These are phyloP conservation scores for Heterobasidion irregulare DNA, from an alignment of 1,284 basidiomycete species.

Conservation along the genomic window DNA sequence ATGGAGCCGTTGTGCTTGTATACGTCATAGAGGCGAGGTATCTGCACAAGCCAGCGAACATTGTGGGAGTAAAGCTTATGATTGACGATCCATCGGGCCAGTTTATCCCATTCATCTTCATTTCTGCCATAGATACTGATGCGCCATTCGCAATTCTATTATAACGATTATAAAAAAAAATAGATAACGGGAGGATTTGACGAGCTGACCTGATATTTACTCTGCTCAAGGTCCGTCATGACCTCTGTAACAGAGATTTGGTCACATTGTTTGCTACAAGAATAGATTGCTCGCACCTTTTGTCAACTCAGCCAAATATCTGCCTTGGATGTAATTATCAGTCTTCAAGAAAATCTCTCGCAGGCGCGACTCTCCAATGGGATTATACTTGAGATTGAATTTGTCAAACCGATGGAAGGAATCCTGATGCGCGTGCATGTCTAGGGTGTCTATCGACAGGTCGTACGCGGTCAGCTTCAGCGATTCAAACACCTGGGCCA, in stretches of 20 bases:
- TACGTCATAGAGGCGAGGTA: slow-evolving; percentile 93
- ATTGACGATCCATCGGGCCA: slow-evolving; percentile 94
- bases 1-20: slow-evolving; percentile 90
- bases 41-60: slow-evolving; percentile 95
- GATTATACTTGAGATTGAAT: slow-evolving; percentile 91
- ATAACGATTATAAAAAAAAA: background rate
- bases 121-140: slow-evolving; percentile 90
- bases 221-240: slow-evolving; percentile 94
- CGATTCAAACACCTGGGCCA: slow-evolving; percentile 93
- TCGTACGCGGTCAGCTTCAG: slow-evolving; percentile 96
- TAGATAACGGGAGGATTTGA: background rate
- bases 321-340: slow-evolving; percentile 88
- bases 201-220: slow-evolving; percentile 86
- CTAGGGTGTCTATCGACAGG: slow-evolving; percentile 96
- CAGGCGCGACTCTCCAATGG: slow-evolving; percentile 90
- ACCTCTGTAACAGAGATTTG: slow-evolving; percentile 55
- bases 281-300: slow-evolving; percentile 42
- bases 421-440: slow-evolving; percentile 98
- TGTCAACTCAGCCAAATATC: slow-evolving; percentile 93
- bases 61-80: slow-evolving; percentile 95
- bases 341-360: slow-evolving; percentile 99
- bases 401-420: slow-evolving; percentile 98
- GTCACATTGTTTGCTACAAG: background rate
- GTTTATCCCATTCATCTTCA: slow-evolving; percentile 91
- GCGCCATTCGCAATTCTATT: slow-evolving; percentile 89